Evolutionary conservation across 129 eudicot species (phyloP).

Genomic region (sunflower (Helianthus annuus)): DNA sequence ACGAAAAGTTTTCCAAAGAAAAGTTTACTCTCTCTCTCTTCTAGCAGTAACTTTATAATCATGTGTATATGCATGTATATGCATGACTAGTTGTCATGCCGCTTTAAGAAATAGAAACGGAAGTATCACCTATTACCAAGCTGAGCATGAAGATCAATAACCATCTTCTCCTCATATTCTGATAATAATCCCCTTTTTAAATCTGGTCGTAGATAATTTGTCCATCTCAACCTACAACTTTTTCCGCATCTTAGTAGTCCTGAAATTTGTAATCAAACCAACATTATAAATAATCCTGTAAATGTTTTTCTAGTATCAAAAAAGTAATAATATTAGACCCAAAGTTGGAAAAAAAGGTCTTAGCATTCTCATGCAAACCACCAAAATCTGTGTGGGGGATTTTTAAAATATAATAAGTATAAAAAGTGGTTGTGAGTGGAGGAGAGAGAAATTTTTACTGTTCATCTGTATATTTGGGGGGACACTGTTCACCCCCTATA

Average conservation of each 20-base stretch:
- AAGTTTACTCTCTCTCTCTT: background rate
- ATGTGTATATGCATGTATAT: slow-evolving; percentile 27
- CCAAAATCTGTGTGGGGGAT: too few species aligned
- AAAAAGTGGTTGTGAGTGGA: too few species aligned
- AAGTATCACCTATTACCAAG: slow-evolving; percentile 72
- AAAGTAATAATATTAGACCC: too few species aligned
- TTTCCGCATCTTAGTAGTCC: slow-evolving; percentile 85
- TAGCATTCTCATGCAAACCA: too few species aligned
- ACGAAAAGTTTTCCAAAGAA: too few species aligned
- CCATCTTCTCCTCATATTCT: slow-evolving; percentile 69
- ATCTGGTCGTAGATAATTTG: slow-evolving; percentile 79
- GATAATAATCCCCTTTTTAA: slow-evolving; percentile 72
- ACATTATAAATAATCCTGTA: background rate
- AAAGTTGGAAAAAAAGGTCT: too few species aligned
- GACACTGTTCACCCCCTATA: too few species aligned
- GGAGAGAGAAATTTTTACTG: too few species aligned
- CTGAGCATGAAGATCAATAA: slow-evolving; percentile 79
- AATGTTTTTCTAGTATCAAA: too few species aligned
- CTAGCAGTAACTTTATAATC: slow-evolving; percentile 14
- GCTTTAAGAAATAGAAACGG: slow-evolving; percentile 16
- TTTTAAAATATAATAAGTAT: too few species aligned
- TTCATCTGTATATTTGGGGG: too few species aligned
- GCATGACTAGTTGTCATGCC: slow-evolving; percentile 37
- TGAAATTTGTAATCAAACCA: slow-evolving; percentile 34
- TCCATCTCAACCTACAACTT: slow-evolving; percentile 89